phyloP scores from a whole-genome alignment of 2,329 filamentous ascomycete genomes.

The Raffaelea albimanens region DNA sequence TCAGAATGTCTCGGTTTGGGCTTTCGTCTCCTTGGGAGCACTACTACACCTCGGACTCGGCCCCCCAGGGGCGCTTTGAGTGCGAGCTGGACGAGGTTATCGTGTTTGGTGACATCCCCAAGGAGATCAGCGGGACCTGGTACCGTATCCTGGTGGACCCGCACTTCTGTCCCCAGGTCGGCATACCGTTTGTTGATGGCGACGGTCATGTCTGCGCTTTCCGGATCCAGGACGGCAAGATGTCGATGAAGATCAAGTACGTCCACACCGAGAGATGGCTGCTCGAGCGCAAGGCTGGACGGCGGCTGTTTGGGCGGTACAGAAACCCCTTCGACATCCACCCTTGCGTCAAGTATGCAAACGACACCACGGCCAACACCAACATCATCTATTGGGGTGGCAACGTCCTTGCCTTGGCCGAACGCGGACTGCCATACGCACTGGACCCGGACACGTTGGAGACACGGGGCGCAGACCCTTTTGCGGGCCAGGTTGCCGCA shows the following conservation, averaged over 20 bases:
- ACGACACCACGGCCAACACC: constrained; percentile 33
- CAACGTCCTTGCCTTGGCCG: constrained; percentile 43
- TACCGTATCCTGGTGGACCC: neutral
- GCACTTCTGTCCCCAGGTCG: neutral
- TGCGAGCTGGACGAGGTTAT: neutral
- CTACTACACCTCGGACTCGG: neutral
- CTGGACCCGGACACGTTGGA: constrained; percentile 39
- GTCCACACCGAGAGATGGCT: constrained; percentile 20
- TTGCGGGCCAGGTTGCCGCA: constrained; percentile 36
- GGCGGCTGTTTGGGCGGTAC: constrained; percentile 21
- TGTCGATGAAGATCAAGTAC: constrained; percentile 22
- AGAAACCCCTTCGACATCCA: constrained; percentile 10
- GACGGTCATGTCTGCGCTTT: constrained; percentile 28
- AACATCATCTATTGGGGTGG: constrained; percentile 46
- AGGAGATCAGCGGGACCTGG: neutral
- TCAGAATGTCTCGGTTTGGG: neutral
- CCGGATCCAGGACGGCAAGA: constrained; percentile 19
- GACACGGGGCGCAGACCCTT: constrained; percentile 38
- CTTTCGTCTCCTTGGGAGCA: neutral
- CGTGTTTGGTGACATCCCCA: neutral
- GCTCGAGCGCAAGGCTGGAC: constrained; percentile 17
- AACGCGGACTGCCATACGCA: constrained; percentile 39
- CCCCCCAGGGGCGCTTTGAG: neutral
- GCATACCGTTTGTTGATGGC: constrained; percentile 19
- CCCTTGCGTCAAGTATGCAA: constrained; percentile 16